Evolutionary conservation across 805 yeast genomes (phyloP), one percentile per base, ranked within the genome.

Genomic region (Metschnikowia borealis): DNA sequence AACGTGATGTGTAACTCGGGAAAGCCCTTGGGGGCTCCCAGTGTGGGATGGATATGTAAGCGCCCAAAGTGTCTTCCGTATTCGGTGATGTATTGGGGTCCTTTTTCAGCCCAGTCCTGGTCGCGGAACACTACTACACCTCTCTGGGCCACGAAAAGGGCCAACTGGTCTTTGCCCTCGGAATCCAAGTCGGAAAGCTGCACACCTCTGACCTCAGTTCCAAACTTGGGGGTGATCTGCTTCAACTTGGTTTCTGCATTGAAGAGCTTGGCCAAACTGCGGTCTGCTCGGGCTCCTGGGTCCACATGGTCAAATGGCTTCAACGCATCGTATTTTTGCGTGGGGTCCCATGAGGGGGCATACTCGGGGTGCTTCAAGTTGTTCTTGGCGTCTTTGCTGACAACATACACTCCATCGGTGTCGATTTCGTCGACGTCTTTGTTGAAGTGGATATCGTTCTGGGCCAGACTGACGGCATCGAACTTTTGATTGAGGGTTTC

Each of bases 21-120:
- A 46, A 41, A 54, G n/a, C 8, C 65, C 10, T 46, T 48, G 20
- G 74, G 74, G 13, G 73, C 65, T 2, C 72, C 74, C 15, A 71
- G 63, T 5, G 77, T 73, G 38, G 81, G 79, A 51, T 78, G 80
- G 48, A 73, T 66, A 58, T 78, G 81, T 38, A 74, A 60, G 5
- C 63, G 65, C 14, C 75, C 75, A 49, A 56, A 70, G 55, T 70
- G 60, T 37, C 58, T 62, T n/a, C 67, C 71, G 47, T 56, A 69
- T 32, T 69, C 69, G 31, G 62, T 60, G 32, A 64, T 62, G 49
- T 59, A 68, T 29, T 58, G 53, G 8, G 74, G 74, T 2, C 57
- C 57, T 18, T 33, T 43, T 20, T 17, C 44, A 53, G 44, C 63
- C 48, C 66, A 64, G 56, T 68, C 67, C 51, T 68, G 73, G 53